Evolutionary conservation across 768 basidiomycete species (phyloP), one percentile per base, ranked within the genome.

Genomic region (Amanita phalloides): DNA sequence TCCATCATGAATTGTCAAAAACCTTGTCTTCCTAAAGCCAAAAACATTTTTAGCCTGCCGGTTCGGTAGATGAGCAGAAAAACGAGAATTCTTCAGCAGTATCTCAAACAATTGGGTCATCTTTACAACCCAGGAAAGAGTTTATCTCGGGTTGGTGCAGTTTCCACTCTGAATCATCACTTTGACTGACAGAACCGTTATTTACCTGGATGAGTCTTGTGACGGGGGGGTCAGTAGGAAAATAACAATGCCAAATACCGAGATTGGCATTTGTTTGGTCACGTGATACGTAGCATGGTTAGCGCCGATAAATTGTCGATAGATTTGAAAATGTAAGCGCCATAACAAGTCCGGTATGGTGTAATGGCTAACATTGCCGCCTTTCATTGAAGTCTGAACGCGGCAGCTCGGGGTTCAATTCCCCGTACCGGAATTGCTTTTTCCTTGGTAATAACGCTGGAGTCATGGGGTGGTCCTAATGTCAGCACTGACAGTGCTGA

Each of bases 101-200:
- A 92, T 91, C 89, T 82, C 75, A 87, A 89, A 88, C 86, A 80
- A 71, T 72, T 55, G 62, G 69, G 86, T 90, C 89, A 77, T 73
- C 87, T 77, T 63, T 56, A 76, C 77, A 70, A 86, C 82, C 85
- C 84, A 68, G 71, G 48, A 57, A 55, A 52, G 49, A 49, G 53
- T 52, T 57, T 55, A 49, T 60, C 64, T 57, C 66, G 68, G 85
- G 79, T 90, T 75, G 71, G 78, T 85, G 65, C 68, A 84, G 89
- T 71, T 82, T 88, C 89, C 89, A 91, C 89, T 91, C 89, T 86
- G 83, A 86, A 79, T 91, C 86, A 90, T 91, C 89, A 65, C 64
- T 30, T 51, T 51, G 48, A 37, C 32, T 39, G 47, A 14, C 17
- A 45, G 49, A 48, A 49, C 20, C 37, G 30, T 43, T 33, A 13